Percentiles rank a stretch among this genome's conserved stretches.
Conservation (phyloP, 176 grass and related monocot genomes). For the Raddia distichophylla region DNA sequence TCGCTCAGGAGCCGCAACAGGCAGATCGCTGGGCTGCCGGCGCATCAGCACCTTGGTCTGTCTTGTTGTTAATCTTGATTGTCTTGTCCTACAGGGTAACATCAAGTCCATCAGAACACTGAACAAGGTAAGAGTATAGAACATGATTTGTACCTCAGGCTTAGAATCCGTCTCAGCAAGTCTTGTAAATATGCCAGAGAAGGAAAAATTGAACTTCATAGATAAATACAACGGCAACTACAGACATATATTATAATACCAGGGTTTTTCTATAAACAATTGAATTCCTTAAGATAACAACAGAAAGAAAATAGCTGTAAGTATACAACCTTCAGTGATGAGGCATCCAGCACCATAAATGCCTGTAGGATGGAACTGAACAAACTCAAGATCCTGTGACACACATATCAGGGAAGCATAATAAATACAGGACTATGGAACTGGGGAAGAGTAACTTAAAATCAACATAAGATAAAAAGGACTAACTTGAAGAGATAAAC, state of each 20-base stretch:
- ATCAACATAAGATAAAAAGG: background rate
- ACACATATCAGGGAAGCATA: conserved; percentile 36
- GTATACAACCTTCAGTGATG: conserved; percentile 75
- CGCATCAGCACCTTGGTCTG: no score
- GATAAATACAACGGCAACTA: background rate
- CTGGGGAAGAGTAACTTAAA: background rate
- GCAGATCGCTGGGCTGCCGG: no score
- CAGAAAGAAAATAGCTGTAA: conserved; percentile 5
- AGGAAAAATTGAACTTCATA: background rate
- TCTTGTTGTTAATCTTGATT: no score
- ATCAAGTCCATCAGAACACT: no score
- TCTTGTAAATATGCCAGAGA: conserved; percentile 1
- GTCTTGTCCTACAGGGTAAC: no score
- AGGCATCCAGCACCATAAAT: conserved; percentile 91
- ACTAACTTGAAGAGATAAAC: conserved; percentile 83
- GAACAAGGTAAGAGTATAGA: no score
- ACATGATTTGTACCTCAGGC: no score
- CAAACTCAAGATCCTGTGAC: conserved; percentile 93
- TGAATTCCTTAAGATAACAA: conserved; percentile 3
- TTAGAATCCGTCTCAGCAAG: no score
- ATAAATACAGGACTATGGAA: conserved; percentile 32
- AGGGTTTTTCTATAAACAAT: background rate
- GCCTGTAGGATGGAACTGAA: conserved; percentile 83
- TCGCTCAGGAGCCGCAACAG: no score
- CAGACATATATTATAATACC: conserved; percentile 3